Conservation (phyloP, 2,329 filamentous ascomycete species). For the Xylariaceae sp. region DNA sequence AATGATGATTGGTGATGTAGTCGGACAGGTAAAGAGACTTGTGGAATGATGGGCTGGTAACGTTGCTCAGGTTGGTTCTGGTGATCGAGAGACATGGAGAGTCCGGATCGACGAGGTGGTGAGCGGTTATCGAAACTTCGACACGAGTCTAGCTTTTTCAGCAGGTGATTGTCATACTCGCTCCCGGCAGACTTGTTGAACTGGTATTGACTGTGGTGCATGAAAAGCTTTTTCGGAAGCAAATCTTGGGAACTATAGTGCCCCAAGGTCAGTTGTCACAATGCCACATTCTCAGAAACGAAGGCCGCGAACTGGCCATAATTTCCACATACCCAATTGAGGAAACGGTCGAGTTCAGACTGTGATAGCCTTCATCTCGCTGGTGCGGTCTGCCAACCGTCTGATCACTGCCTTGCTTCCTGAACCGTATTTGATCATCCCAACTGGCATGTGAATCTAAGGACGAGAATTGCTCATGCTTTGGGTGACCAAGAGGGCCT, state of each 20-base stretch:
- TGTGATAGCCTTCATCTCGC: slow-evolving; percentile 35
- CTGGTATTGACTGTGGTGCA: slow-evolving; percentile 48
- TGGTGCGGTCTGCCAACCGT: slow-evolving; percentile 22
- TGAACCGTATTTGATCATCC: slow-evolving; percentile 26
- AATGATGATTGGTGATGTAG: slow-evolving; percentile 40
- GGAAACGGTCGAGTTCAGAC: slow-evolving; percentile 31
- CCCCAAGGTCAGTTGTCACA: slow-evolving; percentile 11
- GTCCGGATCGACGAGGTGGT: slow-evolving; percentile 41
- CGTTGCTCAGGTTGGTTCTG: slow-evolving; percentile 38
- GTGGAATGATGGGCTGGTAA: slow-evolving; percentile 33
- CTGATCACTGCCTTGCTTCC: slow-evolving; percentile 22
- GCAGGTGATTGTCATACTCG: slow-evolving; percentile 48
- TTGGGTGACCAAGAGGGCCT: slow-evolving; percentile 22
- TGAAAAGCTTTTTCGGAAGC: slow-evolving; percentile 42
- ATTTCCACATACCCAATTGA: slow-evolving; percentile 27
- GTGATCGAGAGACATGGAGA: slow-evolving; percentile 42
- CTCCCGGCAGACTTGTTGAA: slow-evolving; percentile 40
- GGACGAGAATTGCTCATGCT: slow-evolving; percentile 30
- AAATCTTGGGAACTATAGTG: slow-evolving; percentile 41
- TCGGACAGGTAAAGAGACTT: slow-evolving; percentile 46
- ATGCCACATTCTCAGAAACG: not conserved
- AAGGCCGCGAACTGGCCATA: not conserved
- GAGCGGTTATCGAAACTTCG: slow-evolving; percentile 44
- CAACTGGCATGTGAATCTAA: slow-evolving; percentile 32
- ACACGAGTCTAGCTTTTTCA: slow-evolving; percentile 52